Evolutionary conservation across 2,329 filamentous ascomycete species (phyloP), one percentile per base, ranked within the genome.

Genomic region (Penicillium sp.): DNA sequence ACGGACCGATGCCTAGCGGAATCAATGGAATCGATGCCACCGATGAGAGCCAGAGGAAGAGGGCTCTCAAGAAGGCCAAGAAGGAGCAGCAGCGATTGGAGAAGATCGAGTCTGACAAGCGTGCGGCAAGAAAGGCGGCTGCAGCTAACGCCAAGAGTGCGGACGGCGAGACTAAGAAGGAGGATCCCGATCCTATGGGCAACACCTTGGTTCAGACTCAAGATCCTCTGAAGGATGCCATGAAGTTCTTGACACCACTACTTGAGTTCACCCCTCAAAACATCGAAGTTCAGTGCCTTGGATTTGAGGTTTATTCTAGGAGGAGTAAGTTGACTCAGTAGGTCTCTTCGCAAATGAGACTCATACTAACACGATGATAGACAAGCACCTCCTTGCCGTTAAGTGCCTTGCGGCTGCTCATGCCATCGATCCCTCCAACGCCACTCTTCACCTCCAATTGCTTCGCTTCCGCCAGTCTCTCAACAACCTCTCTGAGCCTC

Each of bases 281-380:
- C 69, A 83, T 96, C 44, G 85, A 94, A 58, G 89, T 84, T 19
- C 94, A 99, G 74, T 81, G 87, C 61, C 84, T 87, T 48, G 94
- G 91, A 5, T 97, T 97, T 65, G 92, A 97, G 76, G 88, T 99
- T 16, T 92, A 90, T 70, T 80, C 95, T 56, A 83, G 91, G 68
- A 83, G 88, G 78, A 86, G 91, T 96, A 84, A 80, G 86, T 68
- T 47, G 34, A 51, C 4, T 13, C 16, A 7, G 10, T 14, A 47
- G n/a, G n/a, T n/a, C n/a, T n/a, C n/a, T n/a, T n/a, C n/a, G n/a
- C n/a, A n/a, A n/a, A n/a, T n/a, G n/a, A n/a, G n/a, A n/a, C n/a
- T n/a, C n/a, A 60, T 16, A 61, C 56, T 56, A 52, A 59, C 60
- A 74, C 10, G 36, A 23, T 2, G 32, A 56, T 66, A 93, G 92